Percentiles rank a stretch among this genome's conserved stretches.
Evolutionary conservation across 768 basidiomycete genomes (phyloP).

Genomic region (Auriculariales sp.): DNA sequence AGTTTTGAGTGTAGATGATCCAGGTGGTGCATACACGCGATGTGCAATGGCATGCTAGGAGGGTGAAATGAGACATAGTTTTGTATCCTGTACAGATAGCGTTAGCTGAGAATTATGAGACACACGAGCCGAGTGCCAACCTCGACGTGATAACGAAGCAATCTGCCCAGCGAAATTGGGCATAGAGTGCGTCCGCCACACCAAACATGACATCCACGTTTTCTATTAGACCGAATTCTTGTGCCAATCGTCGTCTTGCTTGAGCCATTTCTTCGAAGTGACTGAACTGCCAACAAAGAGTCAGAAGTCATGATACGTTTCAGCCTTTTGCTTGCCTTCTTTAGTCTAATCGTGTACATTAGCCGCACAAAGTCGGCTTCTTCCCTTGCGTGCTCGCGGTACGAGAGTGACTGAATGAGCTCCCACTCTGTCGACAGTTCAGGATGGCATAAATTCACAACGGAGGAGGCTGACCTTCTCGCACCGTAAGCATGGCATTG

Average conservation of each 20-base stretch:
- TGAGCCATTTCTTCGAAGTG: conserved; percentile 70
- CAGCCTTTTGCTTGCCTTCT: conserved; percentile 35
- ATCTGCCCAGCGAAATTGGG: conserved; percentile 84
- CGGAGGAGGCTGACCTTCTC: conserved; percentile 55
- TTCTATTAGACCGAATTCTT: conserved; percentile 72
- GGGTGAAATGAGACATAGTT: conserved; percentile 74
- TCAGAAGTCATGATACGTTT: neutral
- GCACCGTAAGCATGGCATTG: conserved; percentile 90
- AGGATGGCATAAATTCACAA: neutral
- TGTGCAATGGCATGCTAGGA: conserved; percentile 82
- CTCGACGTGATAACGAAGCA: conserved; percentile 79
- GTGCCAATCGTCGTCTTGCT: conserved; percentile 63
- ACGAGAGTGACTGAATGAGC: conserved; percentile 75
- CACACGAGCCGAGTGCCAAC: too few relatives aligned
- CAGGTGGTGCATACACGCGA: conserved; percentile 97
- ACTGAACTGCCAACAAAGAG: conserved; percentile 32
- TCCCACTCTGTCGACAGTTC: conserved; percentile 69
- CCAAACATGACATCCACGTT: conserved; percentile 89
- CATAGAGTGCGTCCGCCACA: conserved; percentile 81
- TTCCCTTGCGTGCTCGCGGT: conserved; percentile 67
- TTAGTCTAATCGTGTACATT: conserved; percentile 81
- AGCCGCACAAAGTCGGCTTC: conserved; percentile 86
- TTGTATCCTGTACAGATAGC: conserved; percentile 49
- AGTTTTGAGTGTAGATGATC: conserved; percentile 82
- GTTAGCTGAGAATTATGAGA: conserved; percentile 1